Conservation (phyloP, 495 filamentous ascomycete species). For the Usnea hakonensis region DNA sequence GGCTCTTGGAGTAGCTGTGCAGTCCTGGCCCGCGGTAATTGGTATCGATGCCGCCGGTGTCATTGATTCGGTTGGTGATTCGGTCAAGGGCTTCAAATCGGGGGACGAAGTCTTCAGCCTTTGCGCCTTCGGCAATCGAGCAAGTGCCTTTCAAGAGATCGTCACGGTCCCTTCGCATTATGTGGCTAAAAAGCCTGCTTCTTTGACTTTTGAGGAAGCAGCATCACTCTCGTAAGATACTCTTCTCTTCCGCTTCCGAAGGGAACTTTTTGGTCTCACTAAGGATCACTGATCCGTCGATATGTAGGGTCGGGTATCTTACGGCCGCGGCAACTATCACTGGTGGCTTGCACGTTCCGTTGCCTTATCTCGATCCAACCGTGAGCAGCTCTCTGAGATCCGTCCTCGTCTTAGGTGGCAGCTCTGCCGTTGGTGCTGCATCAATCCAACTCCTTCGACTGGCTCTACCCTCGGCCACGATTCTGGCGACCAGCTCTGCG, state of each 20-base stretch:
- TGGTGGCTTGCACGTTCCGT: slow-evolving; percentile 24
- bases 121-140: slow-evolving; percentile 20
- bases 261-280: no score
- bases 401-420: slow-evolving; percentile 38
- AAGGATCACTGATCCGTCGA: not conserved
- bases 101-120: slow-evolving; percentile 37
- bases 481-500: slow-evolving; percentile 36
- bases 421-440: slow-evolving; percentile 34
- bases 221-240: slow-evolving; percentile 37
- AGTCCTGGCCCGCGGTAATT: slow-evolving; percentile 30
- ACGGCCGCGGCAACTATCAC: slow-evolving; percentile 34
- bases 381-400: slow-evolving; percentile 24
- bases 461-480: slow-evolving; percentile 25
- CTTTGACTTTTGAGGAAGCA: slow-evolving; percentile 35
- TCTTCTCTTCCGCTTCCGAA: not conserved
- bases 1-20: slow-evolving; percentile 22
- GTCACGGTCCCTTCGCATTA: slow-evolving; percentile 29
- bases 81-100: slow-evolving; percentile 29
- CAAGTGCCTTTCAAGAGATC: slow-evolving; percentile 36
- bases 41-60: slow-evolving; percentile 40
- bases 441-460: slow-evolving; percentile 40
- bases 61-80: slow-evolving; percentile 33
- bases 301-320: slow-evolving; percentile 33
- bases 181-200: slow-evolving; percentile 35
- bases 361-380: slow-evolving; percentile 28